These are phyloP conservation scores for Russula olivacea DNA, from an alignment of 768 basidiomycete species.

Conservation along the genomic window DNA sequence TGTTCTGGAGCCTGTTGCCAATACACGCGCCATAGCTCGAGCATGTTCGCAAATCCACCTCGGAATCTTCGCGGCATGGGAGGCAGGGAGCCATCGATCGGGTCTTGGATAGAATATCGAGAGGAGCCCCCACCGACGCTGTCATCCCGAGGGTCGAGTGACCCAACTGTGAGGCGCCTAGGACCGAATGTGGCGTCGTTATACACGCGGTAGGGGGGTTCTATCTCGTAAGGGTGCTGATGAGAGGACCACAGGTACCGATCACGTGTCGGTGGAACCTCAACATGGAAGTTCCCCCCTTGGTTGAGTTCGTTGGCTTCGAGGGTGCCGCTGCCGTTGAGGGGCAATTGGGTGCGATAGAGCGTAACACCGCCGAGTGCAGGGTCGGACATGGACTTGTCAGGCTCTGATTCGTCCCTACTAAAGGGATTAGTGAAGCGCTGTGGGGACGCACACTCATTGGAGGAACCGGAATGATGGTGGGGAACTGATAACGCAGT, in stretches of 20 bases:
- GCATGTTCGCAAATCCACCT: conserved; percentile 22
- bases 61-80: conserved; percentile 19
- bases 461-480: not conserved
- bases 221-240: conserved; percentile 57
- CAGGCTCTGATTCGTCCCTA: not conserved
- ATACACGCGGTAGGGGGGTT: conserved; percentile 44
- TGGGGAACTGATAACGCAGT: not conserved
- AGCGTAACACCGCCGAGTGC: conserved; percentile 12
- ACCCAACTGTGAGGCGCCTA: conserved; percentile 36
- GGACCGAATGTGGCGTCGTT: conserved; percentile 14
- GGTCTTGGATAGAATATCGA: conserved; percentile 17
- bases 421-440: conserved; percentile 19
- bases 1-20: conserved; percentile 14
- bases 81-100: conserved; percentile 3
- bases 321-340: conserved; percentile 14
- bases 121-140: not conserved
- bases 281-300: not conserved
- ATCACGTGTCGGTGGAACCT: conserved; percentile 22
- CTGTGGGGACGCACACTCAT: conserved; percentile 7
- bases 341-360: conserved; percentile 5
- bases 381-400: conserved; percentile 2
- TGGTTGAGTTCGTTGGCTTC: not conserved
- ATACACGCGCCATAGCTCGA: conserved; percentile 21
- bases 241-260: conserved; percentile 50
- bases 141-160: conserved; percentile 19